phyloP scores from a whole-genome alignment of 495 filamentous ascomycete genomes.

The Trichoderma orchidacearum region DNA sequence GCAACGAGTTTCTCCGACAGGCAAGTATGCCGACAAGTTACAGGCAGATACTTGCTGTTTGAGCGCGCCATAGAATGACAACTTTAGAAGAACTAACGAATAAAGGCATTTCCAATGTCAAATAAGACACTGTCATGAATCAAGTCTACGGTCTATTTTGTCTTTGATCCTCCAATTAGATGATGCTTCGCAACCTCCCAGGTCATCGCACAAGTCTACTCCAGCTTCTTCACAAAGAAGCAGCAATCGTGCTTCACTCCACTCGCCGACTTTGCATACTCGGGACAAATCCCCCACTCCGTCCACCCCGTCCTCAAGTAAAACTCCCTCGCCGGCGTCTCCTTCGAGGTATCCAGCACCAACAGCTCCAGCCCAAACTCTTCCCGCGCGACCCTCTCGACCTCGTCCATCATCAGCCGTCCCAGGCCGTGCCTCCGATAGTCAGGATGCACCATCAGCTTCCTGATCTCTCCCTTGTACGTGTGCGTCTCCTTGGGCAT shows the following conservation, averaged over 20 bases:
- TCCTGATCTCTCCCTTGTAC: conserved; percentile 3
- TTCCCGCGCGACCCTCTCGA: not conserved
- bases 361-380: conserved; percentile 4
- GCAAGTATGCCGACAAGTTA: no score
- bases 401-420: not conserved
- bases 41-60: no score
- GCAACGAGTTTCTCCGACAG: no score
- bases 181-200: no score
- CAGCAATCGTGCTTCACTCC: not conserved
- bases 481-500: conserved; percentile 4
- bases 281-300: conserved; percentile 3
- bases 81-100: no score
- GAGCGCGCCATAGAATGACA: no score
- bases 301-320: conserved; percentile 1
- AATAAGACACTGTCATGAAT: no score
- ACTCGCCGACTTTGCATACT: conserved; percentile 2
- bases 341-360: conserved; percentile 3
- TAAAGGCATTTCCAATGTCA: no score
- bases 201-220: no score
- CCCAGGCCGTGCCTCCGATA: conserved; percentile 2
- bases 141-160: no score
- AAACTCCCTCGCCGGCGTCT: conserved; percentile 3
- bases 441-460: conserved; percentile 3
- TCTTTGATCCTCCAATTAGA: no score
- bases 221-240: conserved; percentile 4